Evolutionary conservation across 768 basidiomycete species (phyloP), one percentile per base, ranked within the genome.

Genomic region (Trametes villosa): DNA sequence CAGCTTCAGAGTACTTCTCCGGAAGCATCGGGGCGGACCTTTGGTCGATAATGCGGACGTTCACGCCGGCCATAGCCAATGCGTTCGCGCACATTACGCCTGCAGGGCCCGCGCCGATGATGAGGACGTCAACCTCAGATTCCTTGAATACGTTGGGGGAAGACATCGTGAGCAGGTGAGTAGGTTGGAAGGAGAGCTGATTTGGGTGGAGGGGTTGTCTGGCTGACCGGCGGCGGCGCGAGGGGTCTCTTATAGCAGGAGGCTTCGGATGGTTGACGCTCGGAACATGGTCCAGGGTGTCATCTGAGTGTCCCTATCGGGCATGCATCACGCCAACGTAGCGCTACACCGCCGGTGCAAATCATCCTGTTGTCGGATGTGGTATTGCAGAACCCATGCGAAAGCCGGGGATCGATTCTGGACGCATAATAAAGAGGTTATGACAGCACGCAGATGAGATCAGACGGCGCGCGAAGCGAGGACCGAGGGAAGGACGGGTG

Each of bases 11-110:
- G 9, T 49, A 33, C 41, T 24, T n/a, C 20, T 13, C 9, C n/a
- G 12, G 17, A 29, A 26, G 6, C 29, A 36, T 18, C 41, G 11
- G 47, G 4, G 40, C 59, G 58, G 59, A 85, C 88, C 78, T 86
- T 70, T 85, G 75, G 68, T 89, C 87, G 40, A 89, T 70, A 38
- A 89, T 82, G 9, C 82, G 77, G 24, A 87, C 83, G 34, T 81
- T 79, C 33, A 88, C 73, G 0, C 86, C 86, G 9, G 84, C 83
- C 42, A 68, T 78, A 9, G 78, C 81, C 33, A 89, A 78, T 3
- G 81, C 86, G 68, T 87, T 86, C 26, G 83, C 83, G 59, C 85
- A 87, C 87, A 92, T 89, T 3, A 91, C 70, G 2, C 90, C 84
- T 1, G 80, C 76, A 3, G 81, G 82, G 8, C 86, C 86, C 5